Evolutionary conservation across 352 stramenopile genomes (phyloP).

Genomic region (Pythium dissimile): DNA sequence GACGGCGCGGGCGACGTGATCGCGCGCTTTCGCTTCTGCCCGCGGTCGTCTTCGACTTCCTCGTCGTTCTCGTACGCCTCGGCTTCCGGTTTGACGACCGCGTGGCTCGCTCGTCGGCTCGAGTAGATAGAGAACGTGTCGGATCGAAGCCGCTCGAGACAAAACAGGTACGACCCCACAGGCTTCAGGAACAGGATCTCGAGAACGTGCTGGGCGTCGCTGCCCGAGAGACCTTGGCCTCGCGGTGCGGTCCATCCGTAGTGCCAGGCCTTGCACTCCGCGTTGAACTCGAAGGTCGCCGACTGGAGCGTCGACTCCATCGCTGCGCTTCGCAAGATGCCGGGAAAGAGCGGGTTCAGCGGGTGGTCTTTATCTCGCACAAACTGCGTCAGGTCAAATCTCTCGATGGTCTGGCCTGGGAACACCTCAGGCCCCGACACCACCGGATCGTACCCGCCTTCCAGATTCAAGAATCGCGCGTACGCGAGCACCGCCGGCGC

Average conservation of each 20-base stretch:
- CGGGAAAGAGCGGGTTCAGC: conserved; percentile 73
- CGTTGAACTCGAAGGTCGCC: conserved; percentile 87
- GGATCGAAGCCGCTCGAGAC: conserved; percentile 69
- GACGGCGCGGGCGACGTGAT: conserved; percentile 26
- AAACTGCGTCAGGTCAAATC: conserved; percentile 52
- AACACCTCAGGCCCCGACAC: conserved; percentile 74
- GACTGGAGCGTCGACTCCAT: conserved; percentile 80
- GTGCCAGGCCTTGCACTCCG: conserved; percentile 87
- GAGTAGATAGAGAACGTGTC: conserved; percentile 81
- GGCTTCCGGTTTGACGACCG: conserved; percentile 43
- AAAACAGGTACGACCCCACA: conserved; percentile 81
- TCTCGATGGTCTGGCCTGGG: conserved; percentile 74
- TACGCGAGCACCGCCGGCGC: conserved; percentile 62
- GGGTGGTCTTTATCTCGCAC: conserved; percentile 74
- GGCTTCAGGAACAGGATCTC: conserved; percentile 84
- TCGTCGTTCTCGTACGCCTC: conserved; percentile 51
- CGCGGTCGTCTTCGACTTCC: conserved; percentile 38
- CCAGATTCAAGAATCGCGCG: conserved; percentile 69
- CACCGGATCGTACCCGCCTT: conserved; percentile 61
- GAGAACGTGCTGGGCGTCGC: conserved; percentile 71
- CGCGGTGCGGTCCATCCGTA: conserved; percentile 83
- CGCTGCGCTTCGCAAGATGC: conserved; percentile 66
- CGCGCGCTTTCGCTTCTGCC: conserved; percentile 58
- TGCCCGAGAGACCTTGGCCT: conserved; percentile 70
- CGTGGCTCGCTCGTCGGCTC: conserved; percentile 65